A percentile compares a stretch with the other conserved stretches of the same genome.
Conservation (phyloP, 2,329 filamentous ascomycete genomes). For the Tolypocladium cylindrosporum region DNA sequence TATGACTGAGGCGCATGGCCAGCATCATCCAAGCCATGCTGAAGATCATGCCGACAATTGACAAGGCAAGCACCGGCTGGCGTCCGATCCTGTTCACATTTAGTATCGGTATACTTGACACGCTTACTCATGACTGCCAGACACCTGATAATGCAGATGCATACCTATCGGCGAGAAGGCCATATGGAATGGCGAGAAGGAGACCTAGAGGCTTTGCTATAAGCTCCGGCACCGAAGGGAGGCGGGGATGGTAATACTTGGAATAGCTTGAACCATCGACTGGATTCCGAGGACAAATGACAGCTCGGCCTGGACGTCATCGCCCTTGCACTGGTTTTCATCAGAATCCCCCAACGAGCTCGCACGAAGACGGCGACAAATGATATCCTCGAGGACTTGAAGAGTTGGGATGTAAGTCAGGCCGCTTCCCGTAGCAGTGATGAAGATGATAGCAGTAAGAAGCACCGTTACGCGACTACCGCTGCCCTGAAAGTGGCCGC, state of each 20-base stretch:
- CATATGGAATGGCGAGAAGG: not conserved
- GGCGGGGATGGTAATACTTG: not conserved
- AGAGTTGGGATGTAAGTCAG: not conserved
- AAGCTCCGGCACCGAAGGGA: not conserved
- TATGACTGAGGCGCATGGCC: not conserved
- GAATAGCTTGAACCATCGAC: not conserved
- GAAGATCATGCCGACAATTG: constrained; percentile 2
- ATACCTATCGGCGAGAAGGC: not conserved
- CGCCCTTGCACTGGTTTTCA: not conserved
- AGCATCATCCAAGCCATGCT: constrained; percentile 2
- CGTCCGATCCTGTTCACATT: constrained; percentile 3
- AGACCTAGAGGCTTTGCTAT: not conserved
- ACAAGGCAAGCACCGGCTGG: constrained; percentile 4
- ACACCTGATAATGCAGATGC: not conserved
- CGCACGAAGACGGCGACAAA: not conserved
- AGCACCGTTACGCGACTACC: not conserved
- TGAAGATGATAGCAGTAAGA: not conserved
- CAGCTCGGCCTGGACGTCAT: not conserved
- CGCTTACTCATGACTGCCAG: too few relatives aligned
- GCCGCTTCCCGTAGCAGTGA: not conserved
- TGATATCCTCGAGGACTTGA: not conserved
- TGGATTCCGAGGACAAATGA: not conserved
- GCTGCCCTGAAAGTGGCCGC: too few relatives aligned
- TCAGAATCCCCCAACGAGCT: not conserved
- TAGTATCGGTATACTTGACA: too few relatives aligned